These are phyloP conservation scores for Ustilago tritici DNA, from an alignment of 1,284 basidiomycete species.

Conservation along the genomic window DNA sequence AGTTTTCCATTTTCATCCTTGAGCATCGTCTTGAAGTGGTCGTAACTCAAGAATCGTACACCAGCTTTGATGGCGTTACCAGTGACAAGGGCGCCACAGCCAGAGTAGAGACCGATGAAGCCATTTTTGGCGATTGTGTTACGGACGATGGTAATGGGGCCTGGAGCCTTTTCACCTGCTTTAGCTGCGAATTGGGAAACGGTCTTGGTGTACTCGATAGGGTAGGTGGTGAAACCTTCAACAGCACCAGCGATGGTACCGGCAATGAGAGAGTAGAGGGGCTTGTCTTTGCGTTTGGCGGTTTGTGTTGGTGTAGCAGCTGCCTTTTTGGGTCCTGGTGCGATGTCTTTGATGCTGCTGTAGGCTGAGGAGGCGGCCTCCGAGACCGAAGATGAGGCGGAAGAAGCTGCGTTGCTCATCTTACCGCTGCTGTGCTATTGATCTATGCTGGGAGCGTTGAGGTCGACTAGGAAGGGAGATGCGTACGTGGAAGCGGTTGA, in stretches of 20 bases:
- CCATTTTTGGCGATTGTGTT: slow-evolving; percentile 68
- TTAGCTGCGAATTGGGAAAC: slow-evolving; percentile 72
- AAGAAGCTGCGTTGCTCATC: slow-evolving; percentile 38
- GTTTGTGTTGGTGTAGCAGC: slow-evolving; percentile 39
- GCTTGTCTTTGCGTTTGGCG: slow-evolving; percentile 57
- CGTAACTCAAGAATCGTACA: slow-evolving; percentile 93
- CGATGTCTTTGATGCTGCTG: slow-evolving; percentile 39
- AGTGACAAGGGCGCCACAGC: slow-evolving; percentile 63
- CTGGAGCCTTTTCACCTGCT: slow-evolving; percentile 64
- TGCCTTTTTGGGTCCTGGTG: slow-evolving; percentile 38
- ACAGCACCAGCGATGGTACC: slow-evolving; percentile 94
- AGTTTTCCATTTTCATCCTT: slow-evolving; percentile 74
- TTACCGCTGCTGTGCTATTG: neutral
- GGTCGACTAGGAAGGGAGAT: neutral
- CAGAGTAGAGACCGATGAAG: slow-evolving; percentile 68
- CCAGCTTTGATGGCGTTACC: slow-evolving; percentile 66
- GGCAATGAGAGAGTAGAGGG: slow-evolving; percentile 72
- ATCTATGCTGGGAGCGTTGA: neutral
- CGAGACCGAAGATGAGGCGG: slow-evolving; percentile 23
- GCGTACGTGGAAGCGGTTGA: no score
- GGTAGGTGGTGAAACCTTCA: slow-evolving; percentile 83
- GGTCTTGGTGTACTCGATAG: slow-evolving; percentile 89
- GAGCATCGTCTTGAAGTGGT: slow-evolving; percentile 87
- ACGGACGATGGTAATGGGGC: slow-evolving; percentile 68
- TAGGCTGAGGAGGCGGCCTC: slow-evolving; percentile 39